Evolutionary conservation across 495 filamentous ascomycete genomes (phyloP), one percentile per base, ranked within the genome.

Genomic region (Sphaerosporella brunnea): DNA sequence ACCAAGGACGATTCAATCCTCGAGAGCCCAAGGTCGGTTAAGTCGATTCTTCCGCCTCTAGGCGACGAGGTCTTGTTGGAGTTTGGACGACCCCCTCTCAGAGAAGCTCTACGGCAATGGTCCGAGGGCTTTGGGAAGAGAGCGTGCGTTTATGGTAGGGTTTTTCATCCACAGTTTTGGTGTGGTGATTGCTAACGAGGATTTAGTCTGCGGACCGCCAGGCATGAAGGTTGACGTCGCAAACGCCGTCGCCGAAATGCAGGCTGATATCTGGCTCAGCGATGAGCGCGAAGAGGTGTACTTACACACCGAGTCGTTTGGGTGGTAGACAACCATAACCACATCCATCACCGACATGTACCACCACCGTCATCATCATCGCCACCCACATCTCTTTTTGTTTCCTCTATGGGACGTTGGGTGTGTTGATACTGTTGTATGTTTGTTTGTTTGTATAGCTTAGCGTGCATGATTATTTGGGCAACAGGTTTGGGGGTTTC

Each of bases 11-110:
- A 44, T 9, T 23, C 21, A 1, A 47, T 53, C 38, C 10, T 57
- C 30, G 20, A 16, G 1, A 44, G 23, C 20, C 7, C 13, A 10
- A 23, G 16, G 15, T 34, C 41, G 13, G 28, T 2, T 7, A 51
- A 32, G 15, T 49, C 7, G 44, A 39, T 55, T 20, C 25, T 54
- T 36, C 62, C 44, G 32, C 52, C 49, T 54, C 44, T 54, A 58
- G 61, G 44, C 36, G 62, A 54, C 51, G 59, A 64, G 68, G 56
- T 65, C 81, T 78, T 73, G 47, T 82, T 87, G 3, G 88, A 95
- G 62, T 95, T 94, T 63, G 84, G 82, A n/a, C 77, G 90, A 0
- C 88, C 88, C 0, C 77, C 93, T 51, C 71, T 96, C 23, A 76
- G 81, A 1, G 80, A 79, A 60, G 84, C 92, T 72, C 70, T 96